Evolutionary conservation across 177 flowering plant genomes (phyloP), one percentile per base, ranked within the genome.

Genomic region (Vitis hybrid): DNA sequence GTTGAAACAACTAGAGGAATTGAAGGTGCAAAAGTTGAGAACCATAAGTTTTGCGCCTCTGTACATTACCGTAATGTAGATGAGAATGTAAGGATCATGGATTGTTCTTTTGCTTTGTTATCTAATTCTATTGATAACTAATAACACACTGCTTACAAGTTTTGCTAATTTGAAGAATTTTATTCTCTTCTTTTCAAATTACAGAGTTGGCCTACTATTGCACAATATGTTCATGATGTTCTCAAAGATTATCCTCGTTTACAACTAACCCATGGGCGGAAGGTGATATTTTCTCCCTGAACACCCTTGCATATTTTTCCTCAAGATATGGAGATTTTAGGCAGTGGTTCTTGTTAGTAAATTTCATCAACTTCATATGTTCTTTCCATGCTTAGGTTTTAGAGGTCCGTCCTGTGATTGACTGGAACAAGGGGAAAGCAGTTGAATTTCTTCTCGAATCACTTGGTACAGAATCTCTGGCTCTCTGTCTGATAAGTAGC

Each of bases 21-120:
- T 62, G 63, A 82, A 78, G 99, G 99, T 18, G 87, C 92, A 67
- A 90, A 85, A 75, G 96, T 94, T 59, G 99, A 96, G 83, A 88
- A 92, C 72, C 87, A 92, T 72, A 96, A 91, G 78, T 96, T 96
- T 86, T 94, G 98, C 75, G 82, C 80, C 70, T 92, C 97, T 80
- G 96, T 96, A 76, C 99, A 96, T 88, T 96, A 94, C 66, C 94
- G 99, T 54, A 90, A 89, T 68, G 98, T 94, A 70, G 94, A 94
- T 44, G 97, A 90, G 82, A 86, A 94, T 87, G 99, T 95, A 75
- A 78, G 61, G 14, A 31, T 24, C 22, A 12, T 28, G 6, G 11
- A 19, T 11, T 24, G 14, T 20, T 65, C 24, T 49, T 4, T n/a
- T 24, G 20, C n/a, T 18, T 62, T 14, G 18, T 22, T 19, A n/a